Conservation (phyloP, 2,329 filamentous ascomycete genomes). For the Aspergillus oerlinghausenensis region DNA sequence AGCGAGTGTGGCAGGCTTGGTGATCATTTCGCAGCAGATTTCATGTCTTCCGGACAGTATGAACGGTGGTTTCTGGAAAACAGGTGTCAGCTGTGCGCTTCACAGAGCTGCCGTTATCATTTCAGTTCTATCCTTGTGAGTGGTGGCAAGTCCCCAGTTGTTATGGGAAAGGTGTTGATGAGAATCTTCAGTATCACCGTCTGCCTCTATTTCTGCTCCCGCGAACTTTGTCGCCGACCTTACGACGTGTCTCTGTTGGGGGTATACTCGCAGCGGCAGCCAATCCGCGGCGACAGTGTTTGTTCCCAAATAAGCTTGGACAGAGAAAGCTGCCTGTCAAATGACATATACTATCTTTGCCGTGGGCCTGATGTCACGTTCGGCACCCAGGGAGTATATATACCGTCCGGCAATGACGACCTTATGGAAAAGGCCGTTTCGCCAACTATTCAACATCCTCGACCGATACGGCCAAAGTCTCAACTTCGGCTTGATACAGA, state of each 20-base stretch:
- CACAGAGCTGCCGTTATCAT: conserved; percentile 32
- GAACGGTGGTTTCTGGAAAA: conserved; percentile 28
- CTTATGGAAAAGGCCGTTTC: conserved; percentile 24
- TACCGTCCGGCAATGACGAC: conserved; percentile 15
- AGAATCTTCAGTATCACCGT: conserved; percentile 25
- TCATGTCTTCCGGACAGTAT: conserved; percentile 27
- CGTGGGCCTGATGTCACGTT: conserved; percentile 31
- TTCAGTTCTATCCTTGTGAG: conserved; percentile 34
- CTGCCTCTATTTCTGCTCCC: conserved; percentile 35
- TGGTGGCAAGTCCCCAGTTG: neutral
- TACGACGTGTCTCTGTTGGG: conserved; percentile 37
- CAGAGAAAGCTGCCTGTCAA: conserved; percentile 34
- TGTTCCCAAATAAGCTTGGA: conserved; percentile 31
- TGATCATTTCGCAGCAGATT: conserved; percentile 33
- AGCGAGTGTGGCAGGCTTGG: conserved; percentile 33
- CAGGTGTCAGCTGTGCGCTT: conserved; percentile 34
- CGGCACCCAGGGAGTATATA: conserved; percentile 19
- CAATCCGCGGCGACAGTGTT: conserved; percentile 25
- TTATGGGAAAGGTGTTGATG: neutral
- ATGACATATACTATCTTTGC: conserved; percentile 35
- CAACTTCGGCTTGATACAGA: conserved; percentile 29
- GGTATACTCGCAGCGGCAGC: conserved; percentile 24
- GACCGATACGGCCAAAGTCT: conserved; percentile 24
- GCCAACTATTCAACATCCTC: conserved; percentile 30
- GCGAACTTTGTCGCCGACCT: conserved; percentile 34